Base-by-base conservation (phyloP, 441 rosid species). In the Euphorbia celastroides region DNA sequence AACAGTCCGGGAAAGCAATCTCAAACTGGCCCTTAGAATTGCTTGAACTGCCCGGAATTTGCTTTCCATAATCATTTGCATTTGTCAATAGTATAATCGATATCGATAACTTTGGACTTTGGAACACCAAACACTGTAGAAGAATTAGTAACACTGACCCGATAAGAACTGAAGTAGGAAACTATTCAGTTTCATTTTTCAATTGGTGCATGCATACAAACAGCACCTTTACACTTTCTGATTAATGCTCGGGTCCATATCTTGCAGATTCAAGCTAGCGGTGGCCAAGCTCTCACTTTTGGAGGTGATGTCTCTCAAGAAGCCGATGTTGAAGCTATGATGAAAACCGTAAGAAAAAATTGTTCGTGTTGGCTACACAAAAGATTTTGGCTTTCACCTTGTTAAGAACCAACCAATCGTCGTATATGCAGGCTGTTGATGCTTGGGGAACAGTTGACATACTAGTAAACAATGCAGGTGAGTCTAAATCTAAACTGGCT, bases 231-330 rank as follows among this genome's bases (percentile, higher is more conserved):
- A 64, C 56, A 57, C 22, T 16, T 52, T 52, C 27, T 52, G 28
- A n/a, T 50, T 50, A 23, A 50, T 50, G 57, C 59, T 22, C 16
- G 5, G 5, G 41, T 42, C 52, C 19, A 56, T 77, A 25, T 66
- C 23, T 64, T 86, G 69, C 77, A 94, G 99, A 92, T 94, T 71
- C 92, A 89, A 78, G 86, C 82, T 56, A 79, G 34, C 76, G 94
- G 99, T 66, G 99, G 99, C 61, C 80, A 94, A 70, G 97, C 98
- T 76, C 72, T 94, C 71, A 86, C 92, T 56, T 92, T 89, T 73
- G 96, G 99, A 4, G 98, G 99, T 42, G 98, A 94, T 76, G 99
- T 94, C 61, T 88, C 94, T 1, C 87, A 89, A 80, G 88, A 85
- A 73, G 92, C 74, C 63, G 97, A 94, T 74, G 99, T 89, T 66